phyloP scores from a whole-genome alignment of 73 alveolate species.

The Halteria grandinella region DNA sequence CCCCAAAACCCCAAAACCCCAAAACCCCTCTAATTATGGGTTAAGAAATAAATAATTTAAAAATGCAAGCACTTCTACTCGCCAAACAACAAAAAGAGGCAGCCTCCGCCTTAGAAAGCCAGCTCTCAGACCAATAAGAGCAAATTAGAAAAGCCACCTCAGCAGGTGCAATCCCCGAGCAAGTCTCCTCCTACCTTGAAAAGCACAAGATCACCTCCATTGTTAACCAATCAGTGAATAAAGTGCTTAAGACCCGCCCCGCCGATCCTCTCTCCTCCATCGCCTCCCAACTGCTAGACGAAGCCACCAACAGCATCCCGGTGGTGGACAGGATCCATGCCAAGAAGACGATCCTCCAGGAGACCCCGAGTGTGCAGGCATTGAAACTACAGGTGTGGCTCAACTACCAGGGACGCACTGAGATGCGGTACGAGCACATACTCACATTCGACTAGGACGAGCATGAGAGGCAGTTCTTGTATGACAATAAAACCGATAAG shows the following conservation, averaged over 20 bases:
- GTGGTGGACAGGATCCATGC: constrained; percentile 43
- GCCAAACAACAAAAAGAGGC: neutral
- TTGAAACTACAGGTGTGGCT: constrained; percentile 30
- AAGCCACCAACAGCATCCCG: constrained; percentile 38
- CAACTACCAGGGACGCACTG: constrained; percentile 55
- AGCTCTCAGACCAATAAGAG: too few species aligned
- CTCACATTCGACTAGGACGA: constrained; percentile 50
- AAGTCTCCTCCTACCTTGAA: neutral
- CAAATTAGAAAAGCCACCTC: too few species aligned
- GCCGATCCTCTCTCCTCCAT: constrained; percentile 58
- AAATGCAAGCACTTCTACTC: neutral
- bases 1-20: neutral
- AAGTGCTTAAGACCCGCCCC: constrained; percentile 48
- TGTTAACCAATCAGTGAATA: constrained; percentile 52
- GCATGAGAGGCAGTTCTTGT: constrained; percentile 6
- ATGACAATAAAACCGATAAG: constrained; percentile 31
- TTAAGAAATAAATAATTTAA: neutral
- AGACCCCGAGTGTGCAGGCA: neutral
- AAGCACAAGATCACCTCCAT: constrained; percentile 13
- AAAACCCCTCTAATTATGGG: neutral
- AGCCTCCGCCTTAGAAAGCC: neutral
- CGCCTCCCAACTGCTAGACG: constrained; percentile 33
- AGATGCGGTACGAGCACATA: constrained; percentile 41
- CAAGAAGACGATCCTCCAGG: constrained; percentile 15
- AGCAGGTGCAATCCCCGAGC: constrained; percentile 3